Percentiles rank a stretch among this genome's conserved stretches.
These are phyloP conservation scores for Xylaria sp. DNA, from an alignment of 2,329 filamentous ascomycete genomes.

Conservation along the genomic window DNA sequence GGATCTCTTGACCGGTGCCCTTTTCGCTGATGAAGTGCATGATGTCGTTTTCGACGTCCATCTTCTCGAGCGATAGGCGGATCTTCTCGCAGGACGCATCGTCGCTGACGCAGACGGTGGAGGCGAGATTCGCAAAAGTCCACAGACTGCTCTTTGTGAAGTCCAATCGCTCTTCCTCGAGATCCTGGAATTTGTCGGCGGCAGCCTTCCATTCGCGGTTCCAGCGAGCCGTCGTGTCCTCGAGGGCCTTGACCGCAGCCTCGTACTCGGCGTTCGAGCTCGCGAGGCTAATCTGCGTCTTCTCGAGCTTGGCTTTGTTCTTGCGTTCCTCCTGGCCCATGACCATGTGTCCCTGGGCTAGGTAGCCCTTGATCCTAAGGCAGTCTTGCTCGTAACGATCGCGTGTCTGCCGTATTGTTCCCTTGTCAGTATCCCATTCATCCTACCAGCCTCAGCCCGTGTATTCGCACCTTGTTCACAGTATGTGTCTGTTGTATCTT, in stretches of 20 bases:
- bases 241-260: conserved; percentile 87
- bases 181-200: conserved; percentile 98
- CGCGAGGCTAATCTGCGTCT: conserved; percentile 95
- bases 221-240: conserved; percentile 95
- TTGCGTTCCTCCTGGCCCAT: conserved; percentile 99
- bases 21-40: conserved; percentile 84
- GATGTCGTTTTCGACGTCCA: conserved; percentile 98
- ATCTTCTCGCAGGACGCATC: conserved; percentile 98
- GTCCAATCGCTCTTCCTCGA: conserved; percentile 96
- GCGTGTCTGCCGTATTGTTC: conserved; percentile 69
- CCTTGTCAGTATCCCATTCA: conserved; percentile 19
- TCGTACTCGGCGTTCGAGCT: conserved; percentile 95
- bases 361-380: conserved; percentile 96
- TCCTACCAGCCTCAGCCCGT: neutral
- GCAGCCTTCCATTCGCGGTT: conserved; percentile 98
- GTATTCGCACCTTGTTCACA: conserved; percentile 82
- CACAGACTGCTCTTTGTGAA: conserved; percentile 98
- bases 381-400: conserved; percentile 98
- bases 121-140: conserved; percentile 97
- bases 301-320: conserved; percentile 98
- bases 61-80: conserved; percentile 89
- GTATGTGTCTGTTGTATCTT: conserved; percentile 91
- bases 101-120: conserved; percentile 97
- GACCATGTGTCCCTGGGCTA: conserved; percentile 99
- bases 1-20: conserved; percentile 96